phyloP scores from a whole-genome alignment of 2,329 filamentous ascomycete species.

The Fusarium sp. region DNA sequence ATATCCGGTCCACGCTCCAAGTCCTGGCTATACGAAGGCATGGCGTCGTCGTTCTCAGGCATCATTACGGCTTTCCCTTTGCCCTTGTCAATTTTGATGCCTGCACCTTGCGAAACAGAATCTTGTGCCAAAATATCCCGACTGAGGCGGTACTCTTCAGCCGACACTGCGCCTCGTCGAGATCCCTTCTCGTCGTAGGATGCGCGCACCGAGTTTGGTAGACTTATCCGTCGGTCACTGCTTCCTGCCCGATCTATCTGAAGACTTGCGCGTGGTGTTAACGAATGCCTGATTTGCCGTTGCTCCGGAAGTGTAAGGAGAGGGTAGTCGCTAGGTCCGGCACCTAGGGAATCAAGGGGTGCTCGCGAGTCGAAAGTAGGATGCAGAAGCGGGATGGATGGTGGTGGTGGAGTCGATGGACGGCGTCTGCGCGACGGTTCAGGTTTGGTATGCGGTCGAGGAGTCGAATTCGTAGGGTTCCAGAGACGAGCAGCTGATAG shows the following conservation, averaged over 20 bases:
- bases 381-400: constrained; percentile 61
- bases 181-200: constrained; percentile 64
- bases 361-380: constrained; percentile 54
- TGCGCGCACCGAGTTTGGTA: constrained; percentile 64
- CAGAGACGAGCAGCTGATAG: constrained; percentile 64
- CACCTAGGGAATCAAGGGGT: constrained; percentile 52
- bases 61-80: constrained; percentile 63
- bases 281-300: constrained; percentile 57
- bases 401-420: constrained; percentile 65
- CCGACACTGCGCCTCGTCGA: constrained; percentile 48
- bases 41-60: constrained; percentile 50
- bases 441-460: constrained; percentile 51
- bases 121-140: constrained; percentile 23
- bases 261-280: constrained; percentile 60
- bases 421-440: constrained; percentile 54
- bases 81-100: constrained; percentile 58
- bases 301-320: constrained; percentile 64
- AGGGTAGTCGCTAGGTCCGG: constrained; percentile 60
- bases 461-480: constrained; percentile 71
- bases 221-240: constrained; percentile 61
- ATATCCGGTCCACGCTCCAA: constrained; percentile 65
- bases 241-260: constrained; percentile 61
- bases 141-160: constrained; percentile 31
- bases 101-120: constrained; percentile 22
- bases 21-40: constrained; percentile 60